phyloP scores from a whole-genome alignment of 1,284 basidiomycete genomes.

The Apiotrichum akiyoshidainum region DNA sequence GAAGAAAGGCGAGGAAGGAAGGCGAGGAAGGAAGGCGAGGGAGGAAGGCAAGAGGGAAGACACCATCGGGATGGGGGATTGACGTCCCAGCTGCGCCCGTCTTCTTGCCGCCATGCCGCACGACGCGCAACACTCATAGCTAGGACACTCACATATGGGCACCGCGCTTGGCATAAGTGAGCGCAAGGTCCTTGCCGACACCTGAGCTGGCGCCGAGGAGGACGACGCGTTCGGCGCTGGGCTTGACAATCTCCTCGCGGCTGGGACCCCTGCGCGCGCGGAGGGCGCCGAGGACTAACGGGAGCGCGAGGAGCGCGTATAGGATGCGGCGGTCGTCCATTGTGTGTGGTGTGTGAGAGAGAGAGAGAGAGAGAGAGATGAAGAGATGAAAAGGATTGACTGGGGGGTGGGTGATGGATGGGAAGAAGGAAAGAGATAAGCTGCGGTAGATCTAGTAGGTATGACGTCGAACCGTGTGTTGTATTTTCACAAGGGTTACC shows the following conservation, averaged over 20 bases:
- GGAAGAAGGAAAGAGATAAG: neutral
- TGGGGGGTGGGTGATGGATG: neutral
- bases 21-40: too few species aligned
- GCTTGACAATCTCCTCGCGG: slow-evolving; percentile 45
- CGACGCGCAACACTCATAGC: too few species aligned
- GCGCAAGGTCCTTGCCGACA: slow-evolving; percentile 71
- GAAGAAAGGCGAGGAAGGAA: too few species aligned
- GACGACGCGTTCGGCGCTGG: slow-evolving; percentile 64
- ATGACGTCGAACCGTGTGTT: too few species aligned
- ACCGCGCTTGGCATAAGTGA: slow-evolving; percentile 68
- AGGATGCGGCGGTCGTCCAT: neutral
- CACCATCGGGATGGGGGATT: too few species aligned
- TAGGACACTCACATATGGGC: slow-evolving; percentile 57
- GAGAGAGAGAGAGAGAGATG: neutral
- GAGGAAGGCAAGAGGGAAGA: too few species aligned
- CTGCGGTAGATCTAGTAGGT: too few species aligned
- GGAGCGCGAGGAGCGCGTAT: slow-evolving; percentile 52
- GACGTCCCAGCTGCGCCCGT: too few species aligned
- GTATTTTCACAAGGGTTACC: too few species aligned
- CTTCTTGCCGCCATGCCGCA: too few species aligned
- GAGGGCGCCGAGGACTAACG: slow-evolving; percentile 26
- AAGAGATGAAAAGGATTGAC: neutral
- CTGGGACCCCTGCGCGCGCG: slow-evolving; percentile 28
- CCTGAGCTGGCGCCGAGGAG: slow-evolving; percentile 79
- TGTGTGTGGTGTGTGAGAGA: neutral